Evolutionary conservation across 1,284 basidiomycete genomes (phyloP), one percentile per base, ranked within the genome.

Genomic region (Bondarzewia mesenterica): DNA sequence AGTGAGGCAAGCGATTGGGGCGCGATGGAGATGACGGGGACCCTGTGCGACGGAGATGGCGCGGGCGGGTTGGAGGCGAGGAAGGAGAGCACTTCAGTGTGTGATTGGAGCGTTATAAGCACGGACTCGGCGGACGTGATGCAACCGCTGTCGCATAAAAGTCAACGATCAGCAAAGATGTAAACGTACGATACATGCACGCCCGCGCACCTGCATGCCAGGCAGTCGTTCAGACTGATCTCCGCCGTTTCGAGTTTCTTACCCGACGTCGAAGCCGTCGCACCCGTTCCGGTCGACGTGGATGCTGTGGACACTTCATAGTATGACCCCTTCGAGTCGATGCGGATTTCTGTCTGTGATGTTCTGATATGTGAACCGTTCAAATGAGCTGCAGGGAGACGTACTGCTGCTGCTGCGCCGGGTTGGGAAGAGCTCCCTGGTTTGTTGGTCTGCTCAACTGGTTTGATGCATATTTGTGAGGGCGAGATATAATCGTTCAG

Each of bases 401-500:
- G 50, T 59, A 87, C 86, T 35, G 75, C 70, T 37, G 85, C 83
- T 46, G n/a, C n/a, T n/a, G 74, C 76, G 22, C 77, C 82, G 4
- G 71, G 62, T 52, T 77, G 73, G 50, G 66, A 69, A 37, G 65
- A 58, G 36, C 69, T 22, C 5, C 16, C 62, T n/a, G 65, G 64
- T 54, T 55, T 62, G 54, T 82, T 78, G 7, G 70, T 67, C 61
- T 86, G 80, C 60, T 86, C 78, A 20, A 98, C 92, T 2, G 96
- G 95, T 62, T 98, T 98, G 68, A 99, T 98, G 67, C 96, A 99
- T 38, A 89, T 88, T 71, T 98, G 95, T 1, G 93, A 91, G 3
- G 96, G 96, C 0, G 93, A 92, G 44, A 99, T 89, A 65, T 95
- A 99, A 71, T 99, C 96, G 66, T 98, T 98, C 41, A 99, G 78